Evolutionary conservation across 2,329 filamentous ascomycete genomes (phyloP), one percentile per base, ranked within the genome.

Genomic region (Cytospora chrysosperma): DNA sequence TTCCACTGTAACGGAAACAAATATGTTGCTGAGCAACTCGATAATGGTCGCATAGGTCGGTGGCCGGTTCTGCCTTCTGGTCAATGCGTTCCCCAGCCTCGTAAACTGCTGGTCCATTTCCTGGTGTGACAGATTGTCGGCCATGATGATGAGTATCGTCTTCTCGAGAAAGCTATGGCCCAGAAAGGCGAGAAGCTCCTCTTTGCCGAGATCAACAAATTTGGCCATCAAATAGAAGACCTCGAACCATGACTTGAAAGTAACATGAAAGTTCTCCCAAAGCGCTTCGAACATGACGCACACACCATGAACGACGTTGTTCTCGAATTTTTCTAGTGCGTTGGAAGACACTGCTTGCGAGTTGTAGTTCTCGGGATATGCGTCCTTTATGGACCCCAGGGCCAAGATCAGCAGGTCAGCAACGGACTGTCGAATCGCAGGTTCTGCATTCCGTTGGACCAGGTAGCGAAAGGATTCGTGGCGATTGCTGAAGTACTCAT

Each of bases 181-280:
- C 27, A 93, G 78, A 27, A 93, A 78, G 7, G 82, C 71, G 2
- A 79, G 77, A 24, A 83, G 79, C 72, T 92, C 88, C 6, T 79
- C 73, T 3, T 78, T 75, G 1, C 89, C 89, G 61, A 91, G 75
- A 53, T 78, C 79, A 17, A 86, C 85, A 71, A 93, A 88, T n/a
- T 78, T 78, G n/a, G 83, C 72, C 66, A 93, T 79, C n/a, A 90
- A 81, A 15, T 84, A 83, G 71, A 94, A 94, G 63, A 89, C 88
- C 70, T 94, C 90, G 50, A 88, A 85, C 91, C 91, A 95, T 3
- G 89, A 84, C 62, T 87, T 84, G 30, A 86, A 77, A 53, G 82
- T 79, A 3, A 78, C 74, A 65, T 91, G 86, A 62, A 92, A 86
- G n/a, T 76, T 78, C 3, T 82, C 76, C 84, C 86, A 92, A 4